Evolutionary conservation across 768 basidiomycete species (phyloP).

Genomic region (Boletus sensibilis): DNA sequence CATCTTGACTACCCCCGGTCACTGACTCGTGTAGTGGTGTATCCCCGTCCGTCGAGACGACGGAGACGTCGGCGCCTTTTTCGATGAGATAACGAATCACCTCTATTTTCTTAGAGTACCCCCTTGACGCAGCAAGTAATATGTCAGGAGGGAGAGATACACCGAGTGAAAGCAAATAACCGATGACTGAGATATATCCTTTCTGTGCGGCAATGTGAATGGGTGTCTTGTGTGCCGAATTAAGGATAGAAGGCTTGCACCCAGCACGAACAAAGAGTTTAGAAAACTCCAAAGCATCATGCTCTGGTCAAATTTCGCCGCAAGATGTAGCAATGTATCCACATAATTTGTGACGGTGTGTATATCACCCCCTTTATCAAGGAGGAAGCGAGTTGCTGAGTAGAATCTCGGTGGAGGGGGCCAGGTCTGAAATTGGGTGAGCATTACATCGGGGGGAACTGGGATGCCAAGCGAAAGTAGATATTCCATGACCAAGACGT

Average conservation of each 20-base stretch:
- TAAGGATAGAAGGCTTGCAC: background rate
- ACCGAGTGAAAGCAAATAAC: background rate
- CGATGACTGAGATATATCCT: background rate
- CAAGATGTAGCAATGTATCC: background rate
- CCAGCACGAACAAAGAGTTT: background rate
- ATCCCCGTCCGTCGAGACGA: background rate
- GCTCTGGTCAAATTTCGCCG: accelerated
- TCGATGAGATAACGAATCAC: background rate
- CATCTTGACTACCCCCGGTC: background rate
- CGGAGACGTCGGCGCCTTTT: background rate
- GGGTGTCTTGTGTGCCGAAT: background rate
- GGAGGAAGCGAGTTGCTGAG: background rate
- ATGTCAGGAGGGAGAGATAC: background rate
- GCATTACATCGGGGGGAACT: background rate
- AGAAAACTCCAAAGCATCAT: background rate
- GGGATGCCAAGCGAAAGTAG: background rate
- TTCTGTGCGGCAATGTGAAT: background rate
- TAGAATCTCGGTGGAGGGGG: background rate
- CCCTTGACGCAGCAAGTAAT: background rate
- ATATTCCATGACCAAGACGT: background rate
- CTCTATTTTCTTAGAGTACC: accelerated
- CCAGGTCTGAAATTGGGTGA: background rate
- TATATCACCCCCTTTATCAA: background rate
- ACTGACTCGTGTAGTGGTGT: background rate
- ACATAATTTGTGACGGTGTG: background rate